Conservation (phyloP, 2,329 filamentous ascomycete genomes). For the Trichophyton rubrum region DNA sequence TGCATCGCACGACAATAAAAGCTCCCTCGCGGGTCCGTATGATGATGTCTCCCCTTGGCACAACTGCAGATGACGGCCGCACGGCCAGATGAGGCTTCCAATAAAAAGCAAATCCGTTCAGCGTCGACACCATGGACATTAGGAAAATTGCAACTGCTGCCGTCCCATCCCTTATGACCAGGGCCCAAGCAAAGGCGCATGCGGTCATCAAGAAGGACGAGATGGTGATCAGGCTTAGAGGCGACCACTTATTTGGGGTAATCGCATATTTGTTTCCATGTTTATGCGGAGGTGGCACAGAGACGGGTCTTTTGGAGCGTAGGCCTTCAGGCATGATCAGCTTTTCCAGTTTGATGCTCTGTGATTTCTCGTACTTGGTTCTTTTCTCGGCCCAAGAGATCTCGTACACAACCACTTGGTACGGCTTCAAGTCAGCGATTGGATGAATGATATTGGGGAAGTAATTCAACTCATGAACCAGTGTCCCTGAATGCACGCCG, state of each 20-base stretch:
- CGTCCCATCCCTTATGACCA: conserved; percentile 37
- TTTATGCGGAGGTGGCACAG: background rate
- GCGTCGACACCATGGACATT: conserved; percentile 42
- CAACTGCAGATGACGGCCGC: conserved; percentile 37
- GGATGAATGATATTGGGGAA: conserved; percentile 51
- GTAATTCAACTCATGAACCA: conserved; percentile 46
- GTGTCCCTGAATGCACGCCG: conserved; percentile 46
- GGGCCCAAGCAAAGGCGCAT: conserved; percentile 15
- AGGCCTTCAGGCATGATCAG: conserved; percentile 2
- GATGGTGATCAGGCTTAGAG: conserved; percentile 42
- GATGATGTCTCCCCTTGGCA: conserved; percentile 48
- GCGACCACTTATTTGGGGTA: conserved; percentile 34
- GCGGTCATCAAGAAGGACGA: conserved; percentile 34
- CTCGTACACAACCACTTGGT: conserved; percentile 38
- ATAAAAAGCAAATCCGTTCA: conserved; percentile 46
- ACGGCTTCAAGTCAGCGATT: conserved; percentile 27
- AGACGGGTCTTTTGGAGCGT: background rate
- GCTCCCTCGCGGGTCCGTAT: conserved; percentile 49
- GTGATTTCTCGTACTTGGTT: conserved; percentile 4
- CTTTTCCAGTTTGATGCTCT: conserved; percentile 1
- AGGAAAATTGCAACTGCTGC: conserved; percentile 41
- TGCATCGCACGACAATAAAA: conserved; percentile 46
- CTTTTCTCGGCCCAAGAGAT: conserved; percentile 30
- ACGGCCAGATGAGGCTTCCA: conserved; percentile 46
- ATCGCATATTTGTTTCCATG: conserved; percentile 7